These are phyloP conservation scores for Ustilago loliicola DNA, from an alignment of 1,284 basidiomycete genomes.

Conservation along the genomic window DNA sequence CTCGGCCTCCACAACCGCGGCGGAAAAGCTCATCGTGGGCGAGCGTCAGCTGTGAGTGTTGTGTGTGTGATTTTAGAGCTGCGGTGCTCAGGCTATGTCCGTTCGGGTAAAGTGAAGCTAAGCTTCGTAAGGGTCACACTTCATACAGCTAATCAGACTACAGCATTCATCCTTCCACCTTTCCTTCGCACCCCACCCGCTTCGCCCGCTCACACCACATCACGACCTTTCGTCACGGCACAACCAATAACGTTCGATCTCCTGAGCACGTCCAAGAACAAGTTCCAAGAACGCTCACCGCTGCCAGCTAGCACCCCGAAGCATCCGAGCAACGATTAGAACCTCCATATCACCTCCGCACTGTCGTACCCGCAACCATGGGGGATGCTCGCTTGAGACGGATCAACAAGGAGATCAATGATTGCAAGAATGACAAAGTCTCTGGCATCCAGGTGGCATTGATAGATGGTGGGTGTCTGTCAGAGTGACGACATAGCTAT, in stretches of 20 bases:
- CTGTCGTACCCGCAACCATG: slow-evolving; percentile 63
- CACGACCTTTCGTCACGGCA: not conserved
- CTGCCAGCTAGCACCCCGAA: not conserved
- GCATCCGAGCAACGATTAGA: not conserved
- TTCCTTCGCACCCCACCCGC: not conserved
- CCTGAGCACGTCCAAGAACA: not conserved
- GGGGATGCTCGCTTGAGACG: slow-evolving; percentile 85
- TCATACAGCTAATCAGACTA: slow-evolving; percentile 21
- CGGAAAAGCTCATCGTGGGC: slow-evolving; percentile 19
- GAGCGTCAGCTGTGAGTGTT: not conserved
- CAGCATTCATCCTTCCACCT: not conserved
- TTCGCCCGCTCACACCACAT: not conserved
- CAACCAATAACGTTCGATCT: not conserved
- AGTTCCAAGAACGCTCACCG: not conserved
- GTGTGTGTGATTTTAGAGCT: slow-evolving; percentile 34
- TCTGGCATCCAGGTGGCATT: slow-evolving; percentile 87
- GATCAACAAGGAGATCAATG: slow-evolving; percentile 84
- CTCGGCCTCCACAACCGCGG: slow-evolving; percentile 7
- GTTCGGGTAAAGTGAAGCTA: not conserved
- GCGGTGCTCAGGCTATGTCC: slow-evolving; percentile 9
- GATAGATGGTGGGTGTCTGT: slow-evolving; percentile 75
- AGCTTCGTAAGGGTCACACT: slow-evolving; percentile 1
- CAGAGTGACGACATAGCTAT: not conserved
- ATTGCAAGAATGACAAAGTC: slow-evolving; percentile 92
- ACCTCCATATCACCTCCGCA: not conserved